Base-by-base conservation (phyloP, 2,329 filamentous ascomycete genomes). In the Xylaria sp. region DNA sequence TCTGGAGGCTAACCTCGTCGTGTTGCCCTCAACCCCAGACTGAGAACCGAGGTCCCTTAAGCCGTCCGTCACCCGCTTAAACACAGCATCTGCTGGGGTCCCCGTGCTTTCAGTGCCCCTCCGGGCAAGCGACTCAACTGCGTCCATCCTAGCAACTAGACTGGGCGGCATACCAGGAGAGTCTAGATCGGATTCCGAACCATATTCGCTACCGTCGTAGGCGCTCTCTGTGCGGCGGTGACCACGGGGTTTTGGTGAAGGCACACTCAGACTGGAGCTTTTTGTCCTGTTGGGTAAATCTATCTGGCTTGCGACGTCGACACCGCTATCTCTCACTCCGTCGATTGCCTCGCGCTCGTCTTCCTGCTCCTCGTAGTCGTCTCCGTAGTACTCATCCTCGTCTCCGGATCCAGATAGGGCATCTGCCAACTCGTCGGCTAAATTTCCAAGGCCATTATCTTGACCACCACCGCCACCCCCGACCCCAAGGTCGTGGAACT, bases 401-500 rank as follows among this genome's bases (percentile, higher is more conserved):
- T 88, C 89, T 65, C 87, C 88, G 9, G 89, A 90, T 40, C 89
- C 89, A 51, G 87, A 89, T 78, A 92, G 88, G 4, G 90, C 89
- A 75, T 92, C 92, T 1, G 91, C 93, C 57, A 96, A 83, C 79
- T 96, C 93, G 79, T 95, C 93, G 1, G 93, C 93, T 58, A 96
- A 80, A 74, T 93, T 94, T 38, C 92, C 93, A 70, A 93, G 83
- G 9, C 90, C 90, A 69, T 88, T 88, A 59, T 81, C 82, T 28
- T 70, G 60, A 7, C 79, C 81, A 54, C 79, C 79, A 44, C 79
- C 84, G 49, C 79, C 81, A 64, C 80, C 79, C 57, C 80, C 79
- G 57, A 86, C 79, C 59, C 80, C 79, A 59, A 86, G 82, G n/a
- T 82, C 78, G 66, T 80, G 80, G 60, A 87, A 78, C 72, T 87